Conservation (phyloP, 768 basidiomycete species). For the Termitomyces sp. region DNA sequence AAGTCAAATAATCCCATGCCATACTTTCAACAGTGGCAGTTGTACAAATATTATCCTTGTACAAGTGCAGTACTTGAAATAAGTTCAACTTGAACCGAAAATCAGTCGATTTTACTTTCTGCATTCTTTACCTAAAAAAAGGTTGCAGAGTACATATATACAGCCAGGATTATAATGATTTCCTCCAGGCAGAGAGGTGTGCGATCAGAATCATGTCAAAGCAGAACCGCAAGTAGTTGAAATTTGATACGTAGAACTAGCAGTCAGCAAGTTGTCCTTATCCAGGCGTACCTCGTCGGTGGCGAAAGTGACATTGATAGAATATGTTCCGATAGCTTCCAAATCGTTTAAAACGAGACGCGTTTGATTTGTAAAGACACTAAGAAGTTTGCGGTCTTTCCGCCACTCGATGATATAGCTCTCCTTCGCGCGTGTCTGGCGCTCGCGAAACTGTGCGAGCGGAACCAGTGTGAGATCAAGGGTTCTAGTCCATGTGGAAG, state of each 20-base stretch:
- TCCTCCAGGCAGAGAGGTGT: background rate
- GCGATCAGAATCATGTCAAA: background rate
- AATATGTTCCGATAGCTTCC: slow-evolving; percentile 36
- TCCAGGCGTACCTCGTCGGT: slow-evolving; percentile 57
- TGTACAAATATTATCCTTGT: background rate
- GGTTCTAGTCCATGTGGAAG: slow-evolving; percentile 21
- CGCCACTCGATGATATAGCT: slow-evolving; percentile 56
- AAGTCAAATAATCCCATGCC: too few species aligned
- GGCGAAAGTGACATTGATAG: slow-evolving; percentile 41
- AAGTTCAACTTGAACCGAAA: background rate
- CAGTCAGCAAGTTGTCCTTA: slow-evolving; percentile 21
- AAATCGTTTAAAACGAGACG: slow-evolving; percentile 32
- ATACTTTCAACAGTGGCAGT: too few species aligned
- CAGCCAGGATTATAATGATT: background rate
- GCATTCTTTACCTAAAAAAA: background rate
- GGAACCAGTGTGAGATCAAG: slow-evolving; percentile 53
- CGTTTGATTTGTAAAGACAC: slow-evolving; percentile 47
- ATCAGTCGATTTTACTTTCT: background rate
- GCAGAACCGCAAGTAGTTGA: slow-evolving; percentile 3
- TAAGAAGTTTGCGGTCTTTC: slow-evolving; percentile 40
- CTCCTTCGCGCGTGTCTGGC: slow-evolving; percentile 29
- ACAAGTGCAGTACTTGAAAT: background rate
- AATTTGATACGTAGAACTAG: slow-evolving; percentile 4
- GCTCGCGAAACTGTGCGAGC: slow-evolving; percentile 50
- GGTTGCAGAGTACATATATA: background rate